These are phyloP conservation scores for Penicillium janthinellum DNA, from an alignment of 2,329 filamentous ascomycete species.

Conservation along the genomic window DNA sequence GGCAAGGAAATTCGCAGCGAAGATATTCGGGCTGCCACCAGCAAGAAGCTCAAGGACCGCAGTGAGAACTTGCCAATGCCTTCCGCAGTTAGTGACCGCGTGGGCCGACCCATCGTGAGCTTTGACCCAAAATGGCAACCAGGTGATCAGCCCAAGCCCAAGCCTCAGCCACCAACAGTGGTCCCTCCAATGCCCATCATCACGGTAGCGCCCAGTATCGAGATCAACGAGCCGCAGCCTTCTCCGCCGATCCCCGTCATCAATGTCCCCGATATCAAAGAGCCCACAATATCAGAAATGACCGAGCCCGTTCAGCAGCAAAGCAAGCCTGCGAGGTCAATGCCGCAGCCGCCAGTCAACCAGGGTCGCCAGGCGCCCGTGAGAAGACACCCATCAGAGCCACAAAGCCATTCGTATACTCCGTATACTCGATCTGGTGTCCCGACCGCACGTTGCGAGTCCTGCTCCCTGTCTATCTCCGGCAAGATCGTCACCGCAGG, in stretches of 20 bases:
- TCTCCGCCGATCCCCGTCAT: conserved; percentile 49
- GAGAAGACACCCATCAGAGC: conserved; percentile 41
- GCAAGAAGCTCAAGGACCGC: conserved; percentile 82
- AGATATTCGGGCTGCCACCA: conserved; percentile 87
- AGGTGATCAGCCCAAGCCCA: conserved; percentile 46
- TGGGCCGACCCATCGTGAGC: conserved; percentile 93
- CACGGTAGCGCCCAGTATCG: conserved; percentile 43
- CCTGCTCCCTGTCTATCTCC: conserved; percentile 81
- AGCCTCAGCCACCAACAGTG: conserved; percentile 24
- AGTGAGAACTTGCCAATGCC: conserved; percentile 86
- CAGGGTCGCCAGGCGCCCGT: conserved; percentile 31
- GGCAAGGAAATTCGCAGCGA: conserved; percentile 81
- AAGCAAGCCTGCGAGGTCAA: conserved; percentile 16
- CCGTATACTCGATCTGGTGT: conserved; percentile 51
- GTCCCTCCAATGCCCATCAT: conserved; percentile 55
- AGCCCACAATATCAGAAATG: conserved; percentile 43
- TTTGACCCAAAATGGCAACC: conserved; percentile 82
- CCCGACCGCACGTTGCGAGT: conserved; percentile 75
- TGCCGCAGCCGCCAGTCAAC: conserved; percentile 20
- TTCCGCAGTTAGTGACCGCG: conserved; percentile 85
- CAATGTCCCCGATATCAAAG: conserved; percentile 51
- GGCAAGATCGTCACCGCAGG: conserved; percentile 86
- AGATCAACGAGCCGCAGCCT: conserved; percentile 24
- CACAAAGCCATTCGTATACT: conserved; percentile 39
- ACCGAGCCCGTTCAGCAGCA: conserved; percentile 17